Percentiles rank a stretch among this genome's conserved stretches.
Conservation (phyloP, 2,329 filamentous ascomycete genomes). For the Ilyonectria destructans region DNA sequence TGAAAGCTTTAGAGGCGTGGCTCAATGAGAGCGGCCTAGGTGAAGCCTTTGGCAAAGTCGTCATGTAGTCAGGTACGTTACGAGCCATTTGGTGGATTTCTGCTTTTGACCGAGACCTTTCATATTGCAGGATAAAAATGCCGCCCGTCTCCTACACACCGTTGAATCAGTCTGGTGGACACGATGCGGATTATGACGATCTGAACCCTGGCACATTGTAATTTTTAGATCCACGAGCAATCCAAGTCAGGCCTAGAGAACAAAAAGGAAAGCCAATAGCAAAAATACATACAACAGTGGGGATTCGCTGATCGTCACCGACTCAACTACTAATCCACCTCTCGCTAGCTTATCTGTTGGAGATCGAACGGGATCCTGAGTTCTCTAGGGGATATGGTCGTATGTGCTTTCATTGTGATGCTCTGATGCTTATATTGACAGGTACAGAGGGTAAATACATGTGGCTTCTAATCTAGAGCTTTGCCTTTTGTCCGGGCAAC, state of each 20-base stretch:
- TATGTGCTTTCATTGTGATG: neutral
- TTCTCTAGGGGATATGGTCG: conserved; percentile 11
- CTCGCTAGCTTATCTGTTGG: conserved; percentile 3
- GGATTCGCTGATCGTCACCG: conserved; percentile 7
- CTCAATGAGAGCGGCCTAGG: conserved; percentile 55
- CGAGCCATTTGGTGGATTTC: neutral
- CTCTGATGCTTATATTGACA: neutral
- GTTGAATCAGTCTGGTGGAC: too few relatives aligned
- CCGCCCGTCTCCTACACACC: too few relatives aligned
- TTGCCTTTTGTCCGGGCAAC: conserved; percentile 18
- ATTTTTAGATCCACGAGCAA: too few relatives aligned
- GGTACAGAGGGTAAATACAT: neutral
- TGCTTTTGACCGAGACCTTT: neutral
- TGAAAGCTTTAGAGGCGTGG: conserved; percentile 69
- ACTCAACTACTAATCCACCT: conserved; percentile 2
- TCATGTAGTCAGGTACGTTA: conserved; percentile 38
- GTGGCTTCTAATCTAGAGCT: conserved; percentile 23
- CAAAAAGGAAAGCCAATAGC: neutral
- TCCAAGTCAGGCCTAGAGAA: too few relatives aligned
- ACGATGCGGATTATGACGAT: too few relatives aligned
- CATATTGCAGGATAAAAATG: neutral
- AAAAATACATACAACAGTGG: conserved; percentile 2
- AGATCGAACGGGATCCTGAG: conserved; percentile 7
- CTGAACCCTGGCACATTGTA: too few relatives aligned
- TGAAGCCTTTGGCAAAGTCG: conserved; percentile 47